Base-by-base conservation (phyloP, 768 basidiomycete genomes). In the Pisolithus marmoratus region DNA sequence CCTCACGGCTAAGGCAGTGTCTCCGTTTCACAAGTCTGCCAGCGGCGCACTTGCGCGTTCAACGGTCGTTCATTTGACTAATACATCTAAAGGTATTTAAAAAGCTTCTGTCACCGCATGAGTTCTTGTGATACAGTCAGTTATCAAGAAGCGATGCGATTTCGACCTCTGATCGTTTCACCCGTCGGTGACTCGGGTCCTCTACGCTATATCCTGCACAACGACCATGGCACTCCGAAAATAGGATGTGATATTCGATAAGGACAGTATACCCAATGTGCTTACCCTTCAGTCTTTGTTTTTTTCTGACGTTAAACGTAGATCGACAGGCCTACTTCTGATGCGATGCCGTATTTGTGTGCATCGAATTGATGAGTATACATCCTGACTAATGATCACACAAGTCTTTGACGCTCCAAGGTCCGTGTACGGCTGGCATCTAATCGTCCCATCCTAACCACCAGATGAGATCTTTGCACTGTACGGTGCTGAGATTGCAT, bases 401-500 rank as follows among this genome's bases (percentile, higher is more conserved):
- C 34, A 34, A 3, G 15, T 34, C 12, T 15, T 12, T 34, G 12
- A 15, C 12, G 29, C 29, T 15, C 38, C 24, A n/a, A n/a, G n/a
- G n/a, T n/a, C n/a, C n/a, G n/a, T n/a, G n/a, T n/a, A n/a, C n/a
- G n/a, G n/a, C 19, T 48, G 38, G 9, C 19, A 19, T 48, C 38
- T 2, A n/a, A 2, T 6, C n/a, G 27, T 9, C 44, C 26, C 44
- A 34, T 44, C n/a, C n/a, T n/a, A n/a, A n/a, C n/a, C n/a, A n/a
- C n/a, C 59, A 87, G 89, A 92, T 70, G 75, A 81, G 26, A 84
- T 91, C 47, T 79, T 94, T 19, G 80, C 74, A 17, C 75, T 73
- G 11, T 84, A 85, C 60, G 89, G 87, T 24, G 83, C 82, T 54
- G 70, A 79, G 55, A 88, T 93, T 84, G 87, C 87, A 3, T 91